These are phyloP conservation scores for Botrytis tulipae DNA, from an alignment of 2,329 filamentous ascomycete genomes.

Conservation along the genomic window DNA sequence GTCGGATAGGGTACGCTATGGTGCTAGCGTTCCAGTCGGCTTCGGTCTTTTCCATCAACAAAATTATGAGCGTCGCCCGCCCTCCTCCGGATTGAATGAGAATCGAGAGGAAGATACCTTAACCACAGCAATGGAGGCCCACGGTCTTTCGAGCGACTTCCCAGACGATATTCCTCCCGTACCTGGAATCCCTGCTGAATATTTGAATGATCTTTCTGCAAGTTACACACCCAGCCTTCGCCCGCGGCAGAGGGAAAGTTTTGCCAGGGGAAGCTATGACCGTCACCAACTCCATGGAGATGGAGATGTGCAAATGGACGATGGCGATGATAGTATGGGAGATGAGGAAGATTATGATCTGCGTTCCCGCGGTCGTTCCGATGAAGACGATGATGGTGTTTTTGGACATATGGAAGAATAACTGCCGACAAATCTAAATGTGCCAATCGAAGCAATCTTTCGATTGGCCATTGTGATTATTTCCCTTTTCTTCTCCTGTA, in stretches of 20 bases:
- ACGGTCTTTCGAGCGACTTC: conserved; percentile 87
- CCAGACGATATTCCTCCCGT: conserved; percentile 79
- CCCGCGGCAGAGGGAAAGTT: conserved; percentile 62
- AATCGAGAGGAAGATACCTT: conserved; percentile 82
- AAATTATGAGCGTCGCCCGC: conserved; percentile 73
- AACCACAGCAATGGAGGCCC: conserved; percentile 71
- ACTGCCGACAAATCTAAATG: conserved; percentile 23
- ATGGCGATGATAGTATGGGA: conserved; percentile 59
- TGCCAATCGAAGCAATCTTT: neutral
- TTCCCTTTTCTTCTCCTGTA: conserved; percentile 31
- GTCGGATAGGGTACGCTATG: conserved; percentile 38
- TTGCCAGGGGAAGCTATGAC: conserved; percentile 46
- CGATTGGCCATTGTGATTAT: conserved; percentile 18
- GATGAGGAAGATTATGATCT: conserved; percentile 64
- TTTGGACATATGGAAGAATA: conserved; percentile 96
- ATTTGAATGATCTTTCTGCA: conserved; percentile 60
- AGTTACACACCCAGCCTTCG: conserved; percentile 56
- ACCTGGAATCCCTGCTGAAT: conserved; percentile 79
- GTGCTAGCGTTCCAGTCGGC: conserved; percentile 52
- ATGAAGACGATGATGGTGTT: conserved; percentile 92
- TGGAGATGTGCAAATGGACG: conserved; percentile 67
- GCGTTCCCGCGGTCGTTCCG: conserved; percentile 62
- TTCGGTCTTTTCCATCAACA: conserved; percentile 59
- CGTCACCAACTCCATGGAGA: conserved; percentile 53
- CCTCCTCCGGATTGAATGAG: conserved; percentile 72